These are phyloP conservation scores for Globisporangium ultimum DNA, from an alignment of 352 stramenopile genomes.

Conservation along the genomic window DNA sequence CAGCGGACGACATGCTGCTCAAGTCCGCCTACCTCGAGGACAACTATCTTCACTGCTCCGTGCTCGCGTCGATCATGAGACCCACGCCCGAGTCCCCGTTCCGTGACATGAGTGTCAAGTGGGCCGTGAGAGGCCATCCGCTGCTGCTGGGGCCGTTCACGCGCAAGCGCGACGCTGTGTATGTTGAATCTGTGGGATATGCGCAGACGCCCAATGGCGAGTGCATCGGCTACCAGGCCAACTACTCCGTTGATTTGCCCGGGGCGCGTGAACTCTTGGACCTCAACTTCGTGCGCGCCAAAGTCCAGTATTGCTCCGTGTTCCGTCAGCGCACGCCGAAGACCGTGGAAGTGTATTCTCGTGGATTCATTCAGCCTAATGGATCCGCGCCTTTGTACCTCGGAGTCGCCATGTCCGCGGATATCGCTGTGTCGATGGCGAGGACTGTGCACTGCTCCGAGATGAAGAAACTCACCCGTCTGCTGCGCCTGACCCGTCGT, in stretches of 20 bases:
- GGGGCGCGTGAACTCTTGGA: constrained; percentile 30
- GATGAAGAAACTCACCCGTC: constrained; percentile 12
- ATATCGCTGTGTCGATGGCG: not conserved
- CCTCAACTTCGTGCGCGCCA: constrained; percentile 35
- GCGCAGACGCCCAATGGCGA: constrained; percentile 33
- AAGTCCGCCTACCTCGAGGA: constrained; percentile 51
- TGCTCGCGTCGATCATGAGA: constrained; percentile 31
- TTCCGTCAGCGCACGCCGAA: constrained; percentile 43
- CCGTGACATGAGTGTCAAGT: constrained; percentile 40
- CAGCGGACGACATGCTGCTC: constrained; percentile 44
- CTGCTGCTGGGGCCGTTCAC: constrained; percentile 31
- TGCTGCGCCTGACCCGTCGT: too few species aligned
- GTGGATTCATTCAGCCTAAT: constrained; percentile 2
- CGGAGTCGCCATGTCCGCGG: not conserved
- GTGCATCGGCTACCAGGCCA: constrained; percentile 45
- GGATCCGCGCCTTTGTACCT: not conserved
- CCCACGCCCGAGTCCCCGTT: constrained; percentile 38
- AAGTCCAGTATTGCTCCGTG: constrained; percentile 44
- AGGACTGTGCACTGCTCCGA: constrained; percentile 5
- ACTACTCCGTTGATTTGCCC: constrained; percentile 56
- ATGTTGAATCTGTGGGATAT: constrained; percentile 47
- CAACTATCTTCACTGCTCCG: constrained; percentile 37
- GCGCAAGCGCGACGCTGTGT: constrained; percentile 53
- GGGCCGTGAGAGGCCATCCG: constrained; percentile 41
- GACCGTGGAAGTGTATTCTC: constrained; percentile 39